Base-by-base conservation (phyloP, 2,329 filamentous ascomycete genomes). In the Teratosphaeria nubilosa region DNA sequence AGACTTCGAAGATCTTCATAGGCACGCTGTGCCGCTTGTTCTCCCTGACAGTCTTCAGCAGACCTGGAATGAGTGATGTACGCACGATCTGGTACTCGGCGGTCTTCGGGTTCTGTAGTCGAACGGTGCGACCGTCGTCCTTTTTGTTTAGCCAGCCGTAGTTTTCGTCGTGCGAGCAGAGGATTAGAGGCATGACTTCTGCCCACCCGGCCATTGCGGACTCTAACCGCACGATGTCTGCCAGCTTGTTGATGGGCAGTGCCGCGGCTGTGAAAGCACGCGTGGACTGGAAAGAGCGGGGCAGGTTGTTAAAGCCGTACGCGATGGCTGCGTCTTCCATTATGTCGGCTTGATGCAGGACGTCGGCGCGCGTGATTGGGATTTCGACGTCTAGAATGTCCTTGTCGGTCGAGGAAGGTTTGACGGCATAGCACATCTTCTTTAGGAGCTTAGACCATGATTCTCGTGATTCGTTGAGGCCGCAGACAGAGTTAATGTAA, bases 311-410 rank as follows among this genome's bases (percentile, higher is more conserved):
- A 82, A 96, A 99, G 64, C 95, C 94, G 73, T 97, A 96, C 56
- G 90, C 91, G 64, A 99, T 94, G 48, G 91, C 94, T 22, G 95
- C 86, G 71, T 99, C 95, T 77, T 99, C 94, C 92, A 99, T 99
- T 65, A 99, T 89, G 72, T 99, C 94, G 68, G 91, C 95, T 71
- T 96, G 88, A 74, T 99, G 94, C 32, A 99, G 85, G 50, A 99
- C 87, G 73, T 99, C 94, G 53, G 94, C 92, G 62, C 94, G 85
- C 53, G 91, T 97, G 32, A 91, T 84, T 9, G 94, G 94, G 25
- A 97, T 83, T 37, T 86, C 82, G 30, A 97, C 86, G 68, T 95
- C 87, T 54, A 94, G 77, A 54, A 72, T 73, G 70, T 89, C 86
- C 57, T 82, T 74, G 61, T 87, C 81, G 61, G 82, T 81, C 57